A percentile compares a stretch with the other conserved stretches of the same genome.
Evolutionary conservation across 2,329 filamentous ascomycete species (phyloP).

Genomic region (Daldinia sp.): DNA sequence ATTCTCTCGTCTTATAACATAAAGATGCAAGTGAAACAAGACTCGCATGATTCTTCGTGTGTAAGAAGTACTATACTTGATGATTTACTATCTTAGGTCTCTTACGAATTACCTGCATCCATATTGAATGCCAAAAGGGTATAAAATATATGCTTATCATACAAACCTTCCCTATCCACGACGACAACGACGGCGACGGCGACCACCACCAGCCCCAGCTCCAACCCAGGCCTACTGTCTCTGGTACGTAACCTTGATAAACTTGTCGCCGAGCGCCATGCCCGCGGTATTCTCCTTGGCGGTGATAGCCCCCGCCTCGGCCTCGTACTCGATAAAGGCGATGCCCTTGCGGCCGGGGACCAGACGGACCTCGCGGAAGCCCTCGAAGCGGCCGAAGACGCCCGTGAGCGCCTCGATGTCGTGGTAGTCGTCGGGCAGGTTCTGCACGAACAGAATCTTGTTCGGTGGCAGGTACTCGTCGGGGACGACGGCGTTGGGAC

Average conservation of each 20-base stretch:
- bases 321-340: slow-evolving; percentile 96
- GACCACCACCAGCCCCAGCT: not conserved
- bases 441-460: slow-evolving; percentile 95
- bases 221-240: slow-evolving; percentile 70
- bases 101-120: slow-evolving; percentile 8
- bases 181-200: not conserved
- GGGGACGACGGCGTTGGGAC: slow-evolving; percentile 79
- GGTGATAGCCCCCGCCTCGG: slow-evolving; percentile 86
- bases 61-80: not conserved
- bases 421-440: slow-evolving; percentile 88
- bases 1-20: slow-evolving; percentile 5
- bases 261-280: slow-evolving; percentile 81
- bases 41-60: not conserved
- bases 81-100: not conserved
- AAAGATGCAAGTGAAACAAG: not conserved
- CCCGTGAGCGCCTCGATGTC: slow-evolving; percentile 81
- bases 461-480: slow-evolving; percentile 98
- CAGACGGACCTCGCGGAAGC: slow-evolving; percentile 91
- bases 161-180: slow-evolving; percentile 7
- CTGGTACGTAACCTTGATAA: slow-evolving; percentile 97
- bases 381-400: slow-evolving; percentile 90
- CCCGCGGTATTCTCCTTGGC: slow-evolving; percentile 94
- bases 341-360: slow-evolving; percentile 90
- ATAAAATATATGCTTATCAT: slow-evolving; percentile 26
- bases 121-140: slow-evolving; percentile 23